phyloP scores from a whole-genome alignment of 2,329 filamentous ascomycete species.

The Lecanicillium sp. region DNA sequence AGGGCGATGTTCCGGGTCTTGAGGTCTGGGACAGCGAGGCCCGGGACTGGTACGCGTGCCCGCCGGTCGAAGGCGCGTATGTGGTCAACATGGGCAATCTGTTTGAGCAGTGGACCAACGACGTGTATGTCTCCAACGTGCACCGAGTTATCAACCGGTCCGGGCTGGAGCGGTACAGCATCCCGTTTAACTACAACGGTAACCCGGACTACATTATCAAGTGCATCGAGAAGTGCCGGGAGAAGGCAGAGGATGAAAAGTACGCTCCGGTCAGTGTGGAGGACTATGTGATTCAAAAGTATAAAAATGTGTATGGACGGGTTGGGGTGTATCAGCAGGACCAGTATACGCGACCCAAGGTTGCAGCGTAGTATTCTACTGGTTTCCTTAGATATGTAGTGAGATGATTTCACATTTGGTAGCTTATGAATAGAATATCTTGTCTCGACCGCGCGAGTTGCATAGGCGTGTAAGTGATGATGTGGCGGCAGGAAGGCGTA shows the following conservation, averaged over 20 bases:
- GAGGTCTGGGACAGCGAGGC: slow-evolving; percentile 42
- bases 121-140: slow-evolving; percentile 45
- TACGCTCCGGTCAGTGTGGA: slow-evolving; percentile 14
- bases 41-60: slow-evolving; percentile 36
- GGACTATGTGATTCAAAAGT: slow-evolving; percentile 8
- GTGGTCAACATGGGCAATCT: slow-evolving; percentile 49
- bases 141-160: slow-evolving; percentile 51
- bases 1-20: slow-evolving; percentile 44
- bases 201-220: slow-evolving; percentile 26
- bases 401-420: too few species aligned
- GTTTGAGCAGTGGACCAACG: slow-evolving; percentile 44
- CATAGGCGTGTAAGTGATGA: too few species aligned
- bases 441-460: too few species aligned
- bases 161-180: slow-evolving; percentile 44
- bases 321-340: slow-evolving; percentile 7
- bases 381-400: too few species aligned
- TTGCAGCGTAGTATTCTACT: too few species aligned
- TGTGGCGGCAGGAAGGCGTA: too few species aligned
- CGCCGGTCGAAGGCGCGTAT: slow-evolving; percentile 38
- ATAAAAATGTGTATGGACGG: slow-evolving; percentile 6
- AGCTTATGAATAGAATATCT: too few species aligned
- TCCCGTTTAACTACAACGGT: slow-evolving; percentile 52
- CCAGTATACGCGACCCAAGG: too few species aligned
- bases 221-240: slow-evolving; percentile 11
- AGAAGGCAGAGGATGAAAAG: slow-evolving; percentile 9